Evolutionary conservation across 331 rosid species (phyloP), one percentile per base, ranked within the genome.

Genomic region (Arachis monticola): DNA sequence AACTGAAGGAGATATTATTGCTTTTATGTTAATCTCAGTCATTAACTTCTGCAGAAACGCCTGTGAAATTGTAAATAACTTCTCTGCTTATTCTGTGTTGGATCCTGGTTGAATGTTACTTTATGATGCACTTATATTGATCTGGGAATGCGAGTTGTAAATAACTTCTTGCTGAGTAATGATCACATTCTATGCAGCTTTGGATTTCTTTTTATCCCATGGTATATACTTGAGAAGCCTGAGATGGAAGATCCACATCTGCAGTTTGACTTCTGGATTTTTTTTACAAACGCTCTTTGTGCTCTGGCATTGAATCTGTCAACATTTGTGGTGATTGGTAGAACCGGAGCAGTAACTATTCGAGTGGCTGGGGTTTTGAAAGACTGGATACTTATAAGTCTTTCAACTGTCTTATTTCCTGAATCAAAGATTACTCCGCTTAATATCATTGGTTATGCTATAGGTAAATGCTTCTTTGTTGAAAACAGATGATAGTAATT

Each of bases 291-390:
- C 84, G 92, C 99, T 61, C 83, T 95, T 44, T 88, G 97, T 83
- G 99, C 99, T 55, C 81, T 95, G 83, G 98, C 98, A 3, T 85
- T 95, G 96, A 95, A 95, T 83, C 85, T 95, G 83, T 87, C 99
- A 85, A 92, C 92, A 66, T 92, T 95, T 90, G 80, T 95, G 70
- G 99, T 88, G 76, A 95, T 95, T 77, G 99, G 98, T 70, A 88
- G 99, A 90, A 95, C 98, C 35, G 99, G 99, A 80, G 99, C 99
- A 44, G 98, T 95, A 80, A 95, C 99, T 60, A 85, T 90, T 76
- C 90, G 99, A 56, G 99, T 95, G 68, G 98, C 99, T 41, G 99
- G 99, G 60, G 99, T 95, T 77, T 81, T 95, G 77, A 95, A 95
- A 81, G 99, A 95, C 87, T 95, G 99, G 99, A 83, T 92, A 72